phyloP scores from a whole-genome alignment of 2,329 filamentous ascomycete genomes.

The Podosphaera xanthii region DNA sequence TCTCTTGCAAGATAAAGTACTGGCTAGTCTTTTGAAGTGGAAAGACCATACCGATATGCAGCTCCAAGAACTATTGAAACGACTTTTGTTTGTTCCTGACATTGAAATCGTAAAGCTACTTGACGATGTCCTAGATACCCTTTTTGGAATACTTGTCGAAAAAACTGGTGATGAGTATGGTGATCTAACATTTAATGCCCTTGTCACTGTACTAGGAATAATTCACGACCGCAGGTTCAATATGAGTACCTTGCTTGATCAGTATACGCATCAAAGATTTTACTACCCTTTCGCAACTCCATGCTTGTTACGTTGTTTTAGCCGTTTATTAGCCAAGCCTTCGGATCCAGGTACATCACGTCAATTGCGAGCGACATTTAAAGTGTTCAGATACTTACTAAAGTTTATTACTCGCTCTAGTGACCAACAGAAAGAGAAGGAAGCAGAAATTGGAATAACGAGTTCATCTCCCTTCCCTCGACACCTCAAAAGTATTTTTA shows the following conservation, averaged over 20 bases:
- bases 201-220: constrained; percentile 78
- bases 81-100: constrained; percentile 81
- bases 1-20: constrained; percentile 76
- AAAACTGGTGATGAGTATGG: constrained; percentile 84
- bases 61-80: constrained; percentile 50
- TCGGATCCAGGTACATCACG: constrained; percentile 65
- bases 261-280: constrained; percentile 73
- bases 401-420: constrained; percentile 87
- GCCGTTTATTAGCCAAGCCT: constrained; percentile 58
- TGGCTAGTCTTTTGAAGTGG: constrained; percentile 73
- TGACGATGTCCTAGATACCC: constrained; percentile 66
- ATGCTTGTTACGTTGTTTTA: constrained; percentile 70
- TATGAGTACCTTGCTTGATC: constrained; percentile 68
- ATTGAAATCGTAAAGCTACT: constrained; percentile 94
- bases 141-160: constrained; percentile 81
- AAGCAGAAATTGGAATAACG: constrained; percentile 59
- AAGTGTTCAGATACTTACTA: constrained; percentile 78
- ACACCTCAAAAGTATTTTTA: constrained; percentile 71
- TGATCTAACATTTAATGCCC: constrained; percentile 71
- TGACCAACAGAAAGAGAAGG: constrained; percentile 69
- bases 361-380: constrained; percentile 75
- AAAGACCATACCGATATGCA: constrained; percentile 50
- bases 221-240: constrained; percentile 90
- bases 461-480: constrained; percentile 53
- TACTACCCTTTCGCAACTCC: constrained; percentile 84